A percentile compares a stretch with the other conserved stretches of the same genome.
Conservation (phyloP, 2,329 filamentous ascomycete genomes). For the Celoporthe dispersa region DNA sequence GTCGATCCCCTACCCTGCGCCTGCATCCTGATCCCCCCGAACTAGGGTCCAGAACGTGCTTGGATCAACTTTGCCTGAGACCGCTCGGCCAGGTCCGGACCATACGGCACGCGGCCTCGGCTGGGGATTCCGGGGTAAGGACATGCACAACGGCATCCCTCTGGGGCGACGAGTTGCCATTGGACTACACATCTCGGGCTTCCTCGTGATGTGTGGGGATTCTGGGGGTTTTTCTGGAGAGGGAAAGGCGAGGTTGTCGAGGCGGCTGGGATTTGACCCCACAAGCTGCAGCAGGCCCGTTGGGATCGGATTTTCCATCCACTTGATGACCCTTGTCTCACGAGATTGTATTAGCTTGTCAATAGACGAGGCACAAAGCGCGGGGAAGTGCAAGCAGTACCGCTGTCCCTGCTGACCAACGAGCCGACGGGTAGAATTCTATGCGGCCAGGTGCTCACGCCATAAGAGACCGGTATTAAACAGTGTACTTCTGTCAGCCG, state of each 20-base stretch:
- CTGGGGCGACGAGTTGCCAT: conserved; percentile 5
- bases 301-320: conserved; percentile 28
- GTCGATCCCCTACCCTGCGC: neutral
- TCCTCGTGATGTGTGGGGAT: conserved; percentile 17
- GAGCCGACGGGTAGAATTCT: conserved; percentile 19
- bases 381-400: conserved; percentile 13
- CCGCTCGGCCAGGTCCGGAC: conserved; percentile 5
- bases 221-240: neutral
- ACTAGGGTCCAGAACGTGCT: neutral
- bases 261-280: conserved; percentile 8
- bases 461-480: conserved; percentile 6
- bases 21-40: neutral
- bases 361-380: conserved; percentile 18
- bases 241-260: neutral
- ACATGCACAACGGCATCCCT: neutral
- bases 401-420: conserved; percentile 5
- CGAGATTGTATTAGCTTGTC: conserved; percentile 7
- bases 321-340: conserved; percentile 20
- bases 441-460: neutral
- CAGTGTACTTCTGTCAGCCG: neutral
- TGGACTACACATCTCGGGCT: conserved; percentile 1
- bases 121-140: conserved; percentile 10
- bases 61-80: neutral
- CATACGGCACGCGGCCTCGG: neutral
- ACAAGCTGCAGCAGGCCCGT: conserved; percentile 10